Conservation (phyloP, 805 yeast species). For the Saturnispora bothae region DNA sequence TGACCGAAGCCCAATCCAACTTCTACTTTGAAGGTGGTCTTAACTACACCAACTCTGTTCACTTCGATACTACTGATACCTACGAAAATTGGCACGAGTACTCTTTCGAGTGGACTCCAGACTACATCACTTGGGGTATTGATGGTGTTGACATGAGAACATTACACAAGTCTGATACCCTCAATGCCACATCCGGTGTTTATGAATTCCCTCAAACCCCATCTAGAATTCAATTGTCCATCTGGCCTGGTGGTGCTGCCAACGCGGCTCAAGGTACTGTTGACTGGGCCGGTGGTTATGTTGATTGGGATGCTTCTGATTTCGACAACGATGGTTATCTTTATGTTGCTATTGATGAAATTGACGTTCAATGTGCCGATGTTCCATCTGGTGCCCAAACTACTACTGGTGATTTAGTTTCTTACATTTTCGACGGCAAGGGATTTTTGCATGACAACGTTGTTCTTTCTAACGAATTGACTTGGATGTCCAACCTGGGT, state of each 20-base stretch:
- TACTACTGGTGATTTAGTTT: conserved; percentile 29
- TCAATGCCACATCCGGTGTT: conserved; percentile 46
- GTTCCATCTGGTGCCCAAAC: conserved; percentile 47
- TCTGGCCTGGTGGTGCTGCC: conserved; percentile 69
- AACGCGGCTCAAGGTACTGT: conserved; percentile 50
- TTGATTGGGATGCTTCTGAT: conserved; percentile 75
- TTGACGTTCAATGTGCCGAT: conserved; percentile 60
- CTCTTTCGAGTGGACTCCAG: conserved; percentile 76
- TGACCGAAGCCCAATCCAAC: conserved; percentile 62
- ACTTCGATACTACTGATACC: conserved; percentile 39
- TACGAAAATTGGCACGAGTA: conserved; percentile 63
- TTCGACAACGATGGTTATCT: conserved; percentile 70
- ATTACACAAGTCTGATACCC: conserved; percentile 48
- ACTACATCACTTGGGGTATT: conserved; percentile 55
- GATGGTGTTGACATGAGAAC: conserved; percentile 65
- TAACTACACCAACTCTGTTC: conserved; percentile 51
- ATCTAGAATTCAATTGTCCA: conserved; percentile 56
- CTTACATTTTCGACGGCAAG: conserved; percentile 45
- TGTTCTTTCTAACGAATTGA: conserved; percentile 50
- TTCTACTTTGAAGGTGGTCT: conserved; percentile 67
- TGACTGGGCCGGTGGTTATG: conserved; percentile 82
- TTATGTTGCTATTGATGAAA: conserved; percentile 51
- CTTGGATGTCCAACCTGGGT: conserved; percentile 47
- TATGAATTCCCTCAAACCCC: conserved; percentile 68
- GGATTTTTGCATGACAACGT: conserved; percentile 41